These are phyloP conservation scores for Rubia yunnanensis DNA, from an alignment of 257 asterid genomes.

Conservation along the genomic window DNA sequence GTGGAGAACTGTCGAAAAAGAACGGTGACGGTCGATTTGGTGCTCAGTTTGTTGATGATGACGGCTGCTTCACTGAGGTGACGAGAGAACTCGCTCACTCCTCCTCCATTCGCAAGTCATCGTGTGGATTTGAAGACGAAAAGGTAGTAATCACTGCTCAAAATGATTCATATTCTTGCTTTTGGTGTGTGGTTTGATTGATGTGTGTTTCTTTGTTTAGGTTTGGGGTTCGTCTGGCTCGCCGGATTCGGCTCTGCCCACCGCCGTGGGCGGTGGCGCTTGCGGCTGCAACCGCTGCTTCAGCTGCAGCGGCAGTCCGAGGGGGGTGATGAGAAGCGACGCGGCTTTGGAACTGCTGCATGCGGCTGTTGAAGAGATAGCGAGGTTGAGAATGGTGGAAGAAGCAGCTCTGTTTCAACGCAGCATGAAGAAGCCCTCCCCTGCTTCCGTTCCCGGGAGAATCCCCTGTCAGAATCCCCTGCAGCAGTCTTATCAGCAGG, in stretches of 20 bases:
- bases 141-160: conserved; percentile 33
- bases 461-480: conserved; percentile 7
- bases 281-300: conserved; percentile 31
- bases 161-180: not conserved
- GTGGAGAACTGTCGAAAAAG: conserved; percentile 41
- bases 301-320: conserved; percentile 26
- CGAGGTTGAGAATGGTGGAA: conserved; percentile 45
- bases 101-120: conserved; percentile 31
- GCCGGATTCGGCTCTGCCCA: conserved; percentile 62
- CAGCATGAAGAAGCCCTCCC: conserved; percentile 16
- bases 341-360: conserved; percentile 36
- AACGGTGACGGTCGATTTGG: conserved; percentile 16
- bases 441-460: conserved; percentile 11
- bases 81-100: conserved; percentile 30
- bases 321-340: conserved; percentile 8
- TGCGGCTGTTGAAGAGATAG: conserved; percentile 54
- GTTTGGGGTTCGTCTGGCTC: conserved; percentile 46
- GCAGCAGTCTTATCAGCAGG: conserved; percentile 32
- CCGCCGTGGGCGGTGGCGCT: conserved; percentile 12
- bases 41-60: conserved; percentile 37
- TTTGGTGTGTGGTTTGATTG: not conserved
- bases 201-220: conserved; percentile 16
- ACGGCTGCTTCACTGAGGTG: conserved; percentile 43
- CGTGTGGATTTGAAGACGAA: conserved; percentile 13
- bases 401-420: conserved; percentile 30